Evolutionary conservation across 1,284 basidiomycete species (phyloP), one percentile per base, ranked within the genome.

Genomic region (Trametes sp.): DNA sequence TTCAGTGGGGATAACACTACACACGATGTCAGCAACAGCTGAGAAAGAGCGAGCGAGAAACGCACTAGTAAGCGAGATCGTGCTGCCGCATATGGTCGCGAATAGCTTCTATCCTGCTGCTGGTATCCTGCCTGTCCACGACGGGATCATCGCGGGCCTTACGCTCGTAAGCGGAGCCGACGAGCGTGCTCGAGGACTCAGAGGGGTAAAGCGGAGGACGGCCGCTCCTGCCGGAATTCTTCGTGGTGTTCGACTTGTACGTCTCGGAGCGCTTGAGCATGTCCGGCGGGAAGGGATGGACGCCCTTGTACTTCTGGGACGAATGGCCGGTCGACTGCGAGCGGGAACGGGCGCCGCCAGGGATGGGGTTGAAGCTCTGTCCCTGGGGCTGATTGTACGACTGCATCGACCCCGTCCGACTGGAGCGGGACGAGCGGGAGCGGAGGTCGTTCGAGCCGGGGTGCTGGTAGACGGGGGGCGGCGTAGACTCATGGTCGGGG

Each of bases 11-110:
- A 97, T 80, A 59, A 92, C 73, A 69, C 88, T 90, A 68, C 53
- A 61, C 48, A 49, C 13, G 62, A 51, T 52, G 41, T 61, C 35
- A 56, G 57, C 50, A 55, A 16, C 9, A 64, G 50, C 50, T 62
- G 54, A 69, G 16, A 38, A 6, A 3, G 46, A 42, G 21, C 14
- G 21, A 57, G 33, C 65, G 57, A 42, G 54, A 59, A 36, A 87
- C 92, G 77, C 70, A 95, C 94, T 96, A 96, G 75, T 91, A 96
- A 76, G 95, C 92, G 52, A 96, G 76, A 59, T 82, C 84, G 59
- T 93, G 88, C 70, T 92, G 92, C 24, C 74, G 68, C 87, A 96
- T 93, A 64, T 89, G 77, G 57, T 81, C 81, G 49, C 92, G 81
- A 56, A 96, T 75, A 55, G 89, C 87, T 1, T 82, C 81, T 50